Base-by-base conservation (phyloP, 106 monocot species). In the Acorus gramineus region DNA sequence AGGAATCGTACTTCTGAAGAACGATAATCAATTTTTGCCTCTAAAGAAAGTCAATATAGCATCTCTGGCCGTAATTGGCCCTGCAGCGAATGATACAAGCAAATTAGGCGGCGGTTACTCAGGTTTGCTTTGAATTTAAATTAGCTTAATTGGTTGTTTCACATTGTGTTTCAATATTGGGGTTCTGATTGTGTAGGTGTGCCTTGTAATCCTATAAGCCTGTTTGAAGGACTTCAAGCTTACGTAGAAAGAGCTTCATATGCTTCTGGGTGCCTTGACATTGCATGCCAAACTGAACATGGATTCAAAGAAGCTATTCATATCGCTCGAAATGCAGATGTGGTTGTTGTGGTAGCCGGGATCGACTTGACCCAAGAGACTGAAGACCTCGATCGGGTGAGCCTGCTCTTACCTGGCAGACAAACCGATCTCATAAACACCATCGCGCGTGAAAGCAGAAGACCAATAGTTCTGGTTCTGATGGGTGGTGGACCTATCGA, bases 401-500 rank as follows among this genome's bases (percentile, higher is more conserved):
- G 88, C 68, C 68, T 98, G 44, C 76, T 91, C 49, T 65, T 98
- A 46, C 98, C 98, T 11, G 96, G 91, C 12, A 87, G 79, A 46
- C 90, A 96, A 65, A 74, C 72, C 70, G 78, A 90, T 11, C 78
- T 96, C 2, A 69, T 91, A 0, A 51, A 55, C 7, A 74, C 73
- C 4, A 65, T 96, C 8, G 74, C 82, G 2, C 14, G 42, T 11
- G 74, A 62, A 10, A 83, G 71, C 8, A 83, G 71, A 66, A 80
- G 55, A 8, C 87, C 96, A 11, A 8, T 88, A n/a, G 76, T 88
- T 3, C 74, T 96, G 12, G 74, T 96, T 11, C 87, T 96, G 46
- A 74, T 79, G 66, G 78, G 85, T 52, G 96, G 96, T 50, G 90
- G 91, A 2, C 91, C 96, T 63, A 8, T 91, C 14, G 96, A 96